A percentile compares a stretch with the other conserved stretches of the same genome.
Evolutionary conservation across 176 grass and related monocot species (phyloP).

Genomic region (Avena eriantha): DNA sequence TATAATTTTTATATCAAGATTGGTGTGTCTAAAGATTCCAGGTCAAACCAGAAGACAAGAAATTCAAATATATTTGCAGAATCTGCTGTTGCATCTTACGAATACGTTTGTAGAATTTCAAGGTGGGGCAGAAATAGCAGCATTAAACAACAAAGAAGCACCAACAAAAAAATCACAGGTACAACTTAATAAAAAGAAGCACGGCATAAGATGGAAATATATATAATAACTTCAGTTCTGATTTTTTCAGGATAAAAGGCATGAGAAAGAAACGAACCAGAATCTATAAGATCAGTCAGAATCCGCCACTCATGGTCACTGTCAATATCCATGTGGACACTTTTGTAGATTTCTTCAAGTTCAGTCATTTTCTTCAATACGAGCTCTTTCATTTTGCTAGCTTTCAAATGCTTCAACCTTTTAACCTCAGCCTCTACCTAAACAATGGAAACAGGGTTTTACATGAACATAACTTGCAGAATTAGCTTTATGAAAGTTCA

Average conservation of each 20-base stretch:
- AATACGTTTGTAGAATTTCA: not conserved
- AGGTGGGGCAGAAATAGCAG: not conserved
- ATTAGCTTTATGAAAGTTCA: slow-evolving; percentile 18
- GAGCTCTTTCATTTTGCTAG: slow-evolving; percentile 90
- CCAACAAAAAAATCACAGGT: not conserved
- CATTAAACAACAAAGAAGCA: not conserved
- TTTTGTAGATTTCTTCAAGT: slow-evolving; percentile 76
- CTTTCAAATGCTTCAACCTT: slow-evolving; percentile 72
- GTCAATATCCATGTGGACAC: slow-evolving; percentile 79
- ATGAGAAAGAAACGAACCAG: slow-evolving; percentile 58
- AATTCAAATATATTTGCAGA: not conserved
- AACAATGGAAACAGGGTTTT: slow-evolving; percentile 32
- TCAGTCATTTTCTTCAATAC: slow-evolving; percentile 88
- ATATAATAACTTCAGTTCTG: slow-evolving; percentile 8
- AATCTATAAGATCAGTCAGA: slow-evolving; percentile 74
- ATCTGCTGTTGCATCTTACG: slow-evolving; percentile 4
- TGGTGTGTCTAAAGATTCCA: not conserved
- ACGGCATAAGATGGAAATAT: not conserved
- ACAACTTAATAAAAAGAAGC: slow-evolving; percentile 17
- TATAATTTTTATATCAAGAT: not conserved
- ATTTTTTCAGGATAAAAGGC: slow-evolving; percentile 36
- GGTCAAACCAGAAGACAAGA: not conserved
- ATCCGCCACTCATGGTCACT: slow-evolving; percentile 47
- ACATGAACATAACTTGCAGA: slow-evolving; percentile 29
- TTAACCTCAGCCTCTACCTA: slow-evolving; percentile 81